These are phyloP conservation scores for Suillus alpinus DNA, from an alignment of 768 basidiomycete species.

Conservation along the genomic window DNA sequence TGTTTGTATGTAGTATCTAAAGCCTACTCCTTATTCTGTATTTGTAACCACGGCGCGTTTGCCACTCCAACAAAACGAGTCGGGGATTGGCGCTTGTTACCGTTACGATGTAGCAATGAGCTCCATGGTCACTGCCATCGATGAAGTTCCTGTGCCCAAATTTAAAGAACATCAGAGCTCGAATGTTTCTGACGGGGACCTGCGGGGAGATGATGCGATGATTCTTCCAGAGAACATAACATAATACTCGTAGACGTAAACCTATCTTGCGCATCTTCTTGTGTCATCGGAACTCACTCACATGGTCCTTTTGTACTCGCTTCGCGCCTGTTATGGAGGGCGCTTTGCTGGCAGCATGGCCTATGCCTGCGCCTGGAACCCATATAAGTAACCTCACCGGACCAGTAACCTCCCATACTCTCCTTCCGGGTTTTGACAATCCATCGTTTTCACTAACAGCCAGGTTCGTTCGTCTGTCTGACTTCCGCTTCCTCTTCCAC, in stretches of 20 bases:
- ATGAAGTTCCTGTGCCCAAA: background rate
- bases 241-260: background rate
- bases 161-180: background rate
- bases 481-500: slow-evolving; percentile 3
- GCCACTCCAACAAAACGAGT: too few species aligned
- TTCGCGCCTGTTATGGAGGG: slow-evolving; percentile 20
- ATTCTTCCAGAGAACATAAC: background rate
- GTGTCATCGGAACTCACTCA: background rate
- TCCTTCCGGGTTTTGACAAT: slow-evolving; percentile 36
- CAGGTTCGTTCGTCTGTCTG: slow-evolving; percentile 18
- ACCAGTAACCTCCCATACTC: background rate
- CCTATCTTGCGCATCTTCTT: background rate
- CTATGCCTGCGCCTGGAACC: background rate
- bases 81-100: too few species aligned
- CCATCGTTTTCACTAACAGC: slow-evolving; percentile 24
- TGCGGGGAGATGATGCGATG: background rate
- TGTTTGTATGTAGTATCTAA: too few species aligned
- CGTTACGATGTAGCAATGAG: too few species aligned
- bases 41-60: too few species aligned
- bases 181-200: background rate
- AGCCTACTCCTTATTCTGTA: too few species aligned
- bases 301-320: slow-evolving; percentile 31
- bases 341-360: slow-evolving; percentile 12
- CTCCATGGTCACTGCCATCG: too few species aligned
- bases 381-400: background rate